A percentile compares a stretch with the other conserved stretches of the same genome.
Evolutionary conservation across 352 stramenopile genomes (phyloP).

Genomic region (Globisporangium canariense): DNA sequence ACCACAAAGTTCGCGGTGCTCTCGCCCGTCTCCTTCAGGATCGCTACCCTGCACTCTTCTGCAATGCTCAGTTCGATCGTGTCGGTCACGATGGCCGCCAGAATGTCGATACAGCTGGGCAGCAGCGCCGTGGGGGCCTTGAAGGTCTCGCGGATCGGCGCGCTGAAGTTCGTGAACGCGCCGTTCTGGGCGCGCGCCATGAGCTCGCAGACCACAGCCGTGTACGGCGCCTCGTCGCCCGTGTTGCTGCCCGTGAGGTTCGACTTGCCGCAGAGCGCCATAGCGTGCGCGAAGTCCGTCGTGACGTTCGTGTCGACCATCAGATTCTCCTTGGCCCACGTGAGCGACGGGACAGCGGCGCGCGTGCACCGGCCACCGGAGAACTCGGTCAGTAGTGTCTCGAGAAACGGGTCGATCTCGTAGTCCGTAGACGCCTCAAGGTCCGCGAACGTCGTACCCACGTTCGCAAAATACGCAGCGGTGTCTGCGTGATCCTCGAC

Average conservation of each 20-base stretch:
- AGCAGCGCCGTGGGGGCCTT: constrained; percentile 35
- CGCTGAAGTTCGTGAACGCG: constrained; percentile 75
- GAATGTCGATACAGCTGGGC: constrained; percentile 49
- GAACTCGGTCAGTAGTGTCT: constrained; percentile 56
- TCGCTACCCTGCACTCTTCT: constrained; percentile 35
- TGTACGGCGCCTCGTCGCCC: constrained; percentile 38
- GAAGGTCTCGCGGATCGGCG: constrained; percentile 54
- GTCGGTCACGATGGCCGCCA: constrained; percentile 41
- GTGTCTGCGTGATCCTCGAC: constrained; percentile 23
- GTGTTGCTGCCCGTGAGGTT: constrained; percentile 29
- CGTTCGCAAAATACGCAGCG: constrained; percentile 20
- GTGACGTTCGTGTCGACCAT: constrained; percentile 47
- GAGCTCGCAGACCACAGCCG: constrained; percentile 61
- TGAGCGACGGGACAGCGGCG: constrained; percentile 27
- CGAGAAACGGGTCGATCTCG: constrained; percentile 53
- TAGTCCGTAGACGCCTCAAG: constrained; percentile 44
- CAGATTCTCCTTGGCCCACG: constrained; percentile 33
- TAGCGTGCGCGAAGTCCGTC: constrained; percentile 41
- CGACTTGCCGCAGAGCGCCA: constrained; percentile 49
- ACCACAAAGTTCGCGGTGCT: constrained; percentile 52
- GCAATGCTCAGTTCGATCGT: constrained; percentile 38
- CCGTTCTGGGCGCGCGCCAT: constrained; percentile 65
- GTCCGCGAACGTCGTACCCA: constrained; percentile 31
- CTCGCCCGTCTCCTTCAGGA: constrained; percentile 56
- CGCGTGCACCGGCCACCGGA: constrained; percentile 35